Conservation (phyloP, 495 filamentous ascomycete species). For the Astrothelium subdiscretum region DNA sequence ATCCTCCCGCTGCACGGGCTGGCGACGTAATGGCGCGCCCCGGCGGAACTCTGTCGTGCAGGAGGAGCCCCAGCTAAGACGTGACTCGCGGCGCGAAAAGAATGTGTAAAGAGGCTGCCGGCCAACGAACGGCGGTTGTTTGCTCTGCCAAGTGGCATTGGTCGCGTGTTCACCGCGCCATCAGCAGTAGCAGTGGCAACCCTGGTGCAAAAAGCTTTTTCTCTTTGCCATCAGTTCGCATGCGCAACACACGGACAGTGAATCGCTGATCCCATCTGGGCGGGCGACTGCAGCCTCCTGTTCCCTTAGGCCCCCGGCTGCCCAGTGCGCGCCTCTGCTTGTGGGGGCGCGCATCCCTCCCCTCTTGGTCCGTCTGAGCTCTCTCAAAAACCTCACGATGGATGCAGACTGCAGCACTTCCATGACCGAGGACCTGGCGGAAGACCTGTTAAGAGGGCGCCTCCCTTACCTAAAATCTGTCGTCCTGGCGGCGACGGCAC, state of each 20-base stretch:
- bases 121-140: neutral
- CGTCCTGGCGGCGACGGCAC: no score
- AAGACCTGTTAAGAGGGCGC: no score
- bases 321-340: neutral
- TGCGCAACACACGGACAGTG: neutral
- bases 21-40: neutral
- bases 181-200: neutral
- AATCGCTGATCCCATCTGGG: neutral
- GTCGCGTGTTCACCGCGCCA: neutral
- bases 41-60: no score
- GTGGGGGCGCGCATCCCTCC: neutral
- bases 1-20: neutral
- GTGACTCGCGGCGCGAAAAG: no score
- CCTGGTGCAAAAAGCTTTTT: neutral
- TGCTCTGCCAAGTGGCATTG: neutral
- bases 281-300: constrained; percentile 1
- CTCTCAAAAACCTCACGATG: no score
- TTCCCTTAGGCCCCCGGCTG: neutral
- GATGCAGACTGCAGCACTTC: neutral
- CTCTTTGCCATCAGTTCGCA: neutral
- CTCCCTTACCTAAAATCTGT: no score
- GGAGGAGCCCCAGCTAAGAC: no score
- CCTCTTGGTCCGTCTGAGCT: neutral
- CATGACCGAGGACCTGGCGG: no score
- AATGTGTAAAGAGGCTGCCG: neutral